Evolutionary conservation across 768 basidiomycete genomes (phyloP).

Genomic region (Phaffia tasmanica): DNA sequence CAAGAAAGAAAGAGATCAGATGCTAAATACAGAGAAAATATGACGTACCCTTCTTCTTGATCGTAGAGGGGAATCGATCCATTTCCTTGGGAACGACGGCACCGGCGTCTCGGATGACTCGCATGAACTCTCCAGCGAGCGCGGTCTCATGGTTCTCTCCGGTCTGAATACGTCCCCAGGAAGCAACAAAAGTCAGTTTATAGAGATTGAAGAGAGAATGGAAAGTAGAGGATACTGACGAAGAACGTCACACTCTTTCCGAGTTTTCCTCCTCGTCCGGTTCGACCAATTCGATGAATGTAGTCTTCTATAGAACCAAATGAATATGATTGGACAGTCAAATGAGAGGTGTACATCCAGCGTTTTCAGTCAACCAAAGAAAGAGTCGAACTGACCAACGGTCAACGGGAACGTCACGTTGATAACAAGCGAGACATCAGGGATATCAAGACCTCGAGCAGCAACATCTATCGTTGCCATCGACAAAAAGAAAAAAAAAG

Average conservation of each 20-base stretch:
- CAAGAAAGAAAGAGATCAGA: neutral
- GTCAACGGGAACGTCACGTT: slow-evolving; percentile 95
- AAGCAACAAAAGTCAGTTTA: neutral
- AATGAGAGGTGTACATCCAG: neutral
- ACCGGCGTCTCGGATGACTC: slow-evolving; percentile 77
- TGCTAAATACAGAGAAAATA: neutral
- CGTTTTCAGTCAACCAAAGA: neutral
- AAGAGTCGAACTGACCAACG: slow-evolving; percentile 68
- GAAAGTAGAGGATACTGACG: neutral
- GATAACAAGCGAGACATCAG: slow-evolving; percentile 83
- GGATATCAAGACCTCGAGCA: slow-evolving; percentile 92
- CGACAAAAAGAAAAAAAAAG: neutral
- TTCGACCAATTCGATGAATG: slow-evolving; percentile 28
- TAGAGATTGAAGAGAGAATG: neutral
- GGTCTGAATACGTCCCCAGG: slow-evolving; percentile 41
- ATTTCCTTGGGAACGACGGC: slow-evolving; percentile 56
- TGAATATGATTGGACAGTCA: neutral
- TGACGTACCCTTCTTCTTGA: slow-evolving; percentile 69
- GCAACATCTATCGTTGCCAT: slow-evolving; percentile 61
- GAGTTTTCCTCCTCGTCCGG: slow-evolving; percentile 25
- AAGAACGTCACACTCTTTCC: slow-evolving; percentile 29
- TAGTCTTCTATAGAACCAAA: slow-evolving; percentile 21
- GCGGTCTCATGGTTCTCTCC: slow-evolving; percentile 74
- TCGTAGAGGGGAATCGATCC: slow-evolving; percentile 84
- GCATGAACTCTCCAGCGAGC: slow-evolving; percentile 83